Conservation (phyloP, 768 basidiomycete genomes). For the Dacryopinax spathularia region DNA sequence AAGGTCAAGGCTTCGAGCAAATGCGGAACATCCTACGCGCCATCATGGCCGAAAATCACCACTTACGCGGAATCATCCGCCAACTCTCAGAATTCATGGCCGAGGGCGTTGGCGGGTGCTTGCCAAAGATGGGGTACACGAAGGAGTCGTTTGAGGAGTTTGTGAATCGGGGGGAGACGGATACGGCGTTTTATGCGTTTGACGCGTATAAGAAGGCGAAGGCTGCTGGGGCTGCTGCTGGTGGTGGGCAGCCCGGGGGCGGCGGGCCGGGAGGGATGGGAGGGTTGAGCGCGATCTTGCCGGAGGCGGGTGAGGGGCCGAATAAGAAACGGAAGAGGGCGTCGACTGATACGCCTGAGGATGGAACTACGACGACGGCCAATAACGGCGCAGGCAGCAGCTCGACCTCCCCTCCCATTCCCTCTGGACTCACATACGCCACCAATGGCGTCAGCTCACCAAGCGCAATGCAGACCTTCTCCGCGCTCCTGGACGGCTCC, state of each 20-base stretch:
- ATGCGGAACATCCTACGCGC: constrained; percentile 69
- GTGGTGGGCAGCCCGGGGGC: constrained; percentile 16
- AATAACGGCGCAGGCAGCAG: too few relatives aligned
- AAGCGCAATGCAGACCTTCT: background rate
- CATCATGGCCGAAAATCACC: constrained; percentile 79
- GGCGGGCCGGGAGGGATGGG: constrained; percentile 10
- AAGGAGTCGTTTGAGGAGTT: constrained; percentile 60
- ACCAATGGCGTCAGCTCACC: background rate
- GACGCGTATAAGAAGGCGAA: constrained; percentile 45
- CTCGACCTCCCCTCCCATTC: background rate
- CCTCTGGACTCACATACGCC: background rate
- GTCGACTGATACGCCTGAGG: background rate
- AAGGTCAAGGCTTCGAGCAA: constrained; percentile 76
- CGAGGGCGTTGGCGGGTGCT: constrained; percentile 65
- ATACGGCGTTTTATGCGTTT: constrained; percentile 85
- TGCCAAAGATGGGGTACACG: constrained; percentile 33
- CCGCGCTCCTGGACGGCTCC: background rate
- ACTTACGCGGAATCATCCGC: constrained; percentile 62
- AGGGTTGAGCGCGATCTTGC: background rate
- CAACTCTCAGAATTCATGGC: constrained; percentile 70
- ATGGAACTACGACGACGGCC: background rate
- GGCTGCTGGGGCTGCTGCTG: constrained; percentile 11
- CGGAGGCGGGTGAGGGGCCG: background rate
- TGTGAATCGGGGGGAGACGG: constrained; percentile 76
- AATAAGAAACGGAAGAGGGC: background rate